These are phyloP conservation scores for Fusarium pseudoanthophilum DNA, from an alignment of 2,329 filamentous ascomycete species.

Conservation along the genomic window DNA sequence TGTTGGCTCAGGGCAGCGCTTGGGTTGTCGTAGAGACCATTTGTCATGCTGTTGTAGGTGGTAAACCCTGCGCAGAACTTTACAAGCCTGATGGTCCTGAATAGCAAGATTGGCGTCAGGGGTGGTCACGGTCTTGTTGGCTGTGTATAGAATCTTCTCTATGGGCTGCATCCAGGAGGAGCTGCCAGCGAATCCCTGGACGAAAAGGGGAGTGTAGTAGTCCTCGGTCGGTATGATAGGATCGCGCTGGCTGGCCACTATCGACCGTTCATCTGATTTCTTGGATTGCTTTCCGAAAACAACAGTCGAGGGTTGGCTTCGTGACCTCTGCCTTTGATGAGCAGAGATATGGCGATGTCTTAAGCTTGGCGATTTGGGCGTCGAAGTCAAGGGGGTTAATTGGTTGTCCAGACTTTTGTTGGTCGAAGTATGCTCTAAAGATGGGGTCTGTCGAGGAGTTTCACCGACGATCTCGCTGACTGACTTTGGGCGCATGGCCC, in stretches of 20 bases:
- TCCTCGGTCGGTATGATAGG: conserved; percentile 64
- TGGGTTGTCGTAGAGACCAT: conserved; percentile 91
- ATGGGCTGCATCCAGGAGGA: conserved; percentile 70
- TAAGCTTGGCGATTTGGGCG: conserved; percentile 55
- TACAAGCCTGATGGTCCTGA: conserved; percentile 87
- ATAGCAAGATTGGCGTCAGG: conserved; percentile 85
- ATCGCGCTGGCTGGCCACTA: conserved; percentile 55
- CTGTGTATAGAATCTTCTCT: conserved; percentile 79
- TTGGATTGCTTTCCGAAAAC: conserved; percentile 77
- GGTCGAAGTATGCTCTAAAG: conserved; percentile 49
- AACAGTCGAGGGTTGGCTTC: conserved; percentile 77
- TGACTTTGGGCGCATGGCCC: conserved; percentile 76
- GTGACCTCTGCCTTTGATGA: conserved; percentile 67
- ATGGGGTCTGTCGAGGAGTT: conserved; percentile 53
- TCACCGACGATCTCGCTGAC: conserved; percentile 78
- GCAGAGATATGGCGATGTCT: conserved; percentile 44
- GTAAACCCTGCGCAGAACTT: conserved; percentile 87
- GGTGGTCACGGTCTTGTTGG: conserved; percentile 90
- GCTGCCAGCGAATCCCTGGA: conserved; percentile 66
- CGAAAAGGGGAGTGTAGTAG: conserved; percentile 72
- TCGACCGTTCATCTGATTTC: conserved; percentile 59
- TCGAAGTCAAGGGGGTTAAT: conserved; percentile 56
- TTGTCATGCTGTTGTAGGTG: conserved; percentile 89
- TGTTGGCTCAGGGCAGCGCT: conserved; percentile 83
- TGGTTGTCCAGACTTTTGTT: conserved; percentile 49